Evolutionary conservation across 169 alveolate genomes (phyloP), one percentile per base, ranked within the genome.

Genomic region (Theileria luwenshuni): DNA sequence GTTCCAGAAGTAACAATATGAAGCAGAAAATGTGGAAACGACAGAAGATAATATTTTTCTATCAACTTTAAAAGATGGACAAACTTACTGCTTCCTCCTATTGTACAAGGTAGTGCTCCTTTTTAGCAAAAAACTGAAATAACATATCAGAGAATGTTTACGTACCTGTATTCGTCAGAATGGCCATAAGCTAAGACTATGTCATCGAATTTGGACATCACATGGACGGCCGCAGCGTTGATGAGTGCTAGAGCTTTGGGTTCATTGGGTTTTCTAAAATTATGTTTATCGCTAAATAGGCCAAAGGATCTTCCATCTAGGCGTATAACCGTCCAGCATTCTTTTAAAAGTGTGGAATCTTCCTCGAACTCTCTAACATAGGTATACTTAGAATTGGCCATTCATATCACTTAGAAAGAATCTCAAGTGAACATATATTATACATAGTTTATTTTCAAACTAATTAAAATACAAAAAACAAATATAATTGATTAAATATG

Each of bases 221-320:
- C 97, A 38, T 85, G 77, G 33, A 89, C 90, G 3, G 98, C 99
- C 27, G 97, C 94, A 61, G 81, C 83, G 68, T 90, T 94, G 97
- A 96, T 96, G 32, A 95, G 71, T 28, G 89, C 84, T 41, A 97
- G 64, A 8, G 95, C 98, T 69, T 90, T 64, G 35, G 91, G 83
- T 75, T 97, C 99, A 74, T 95, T 96, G 5, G 99, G 99, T 79
- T 97, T 97, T 58, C 90, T 85, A 84, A 95, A 96, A 8, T 83
- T 80, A 75, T 96, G 98, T 30, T 38, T 71, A 42, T 90, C 90
- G 21, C 96, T 86, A 76, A 96, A 97, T 48, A 89, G 89, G 45
- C 69, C 94, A 79, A 97, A 97, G 25, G 95, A 93, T 58, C 95
- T 86, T 13, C 99, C 99, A 86, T 97, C 99, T 32, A 97, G 87